Evolutionary conservation across 805 yeast species (phyloP).

Genomic region (Barnettozyma wickerhamii): DNA sequence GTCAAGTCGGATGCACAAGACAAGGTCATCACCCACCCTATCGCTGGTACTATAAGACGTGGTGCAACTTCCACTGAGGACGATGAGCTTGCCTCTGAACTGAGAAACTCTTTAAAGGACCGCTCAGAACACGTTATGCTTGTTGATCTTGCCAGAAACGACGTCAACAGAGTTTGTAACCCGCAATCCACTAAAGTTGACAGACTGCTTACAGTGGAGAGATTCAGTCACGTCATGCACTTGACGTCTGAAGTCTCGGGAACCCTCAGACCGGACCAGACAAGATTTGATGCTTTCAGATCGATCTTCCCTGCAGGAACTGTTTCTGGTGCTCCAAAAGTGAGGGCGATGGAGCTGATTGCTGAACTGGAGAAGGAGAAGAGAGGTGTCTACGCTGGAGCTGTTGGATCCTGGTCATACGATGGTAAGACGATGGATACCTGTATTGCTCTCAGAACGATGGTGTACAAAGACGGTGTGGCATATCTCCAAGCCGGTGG

Average conservation of each 20-base stretch:
- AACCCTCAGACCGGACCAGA: conserved; percentile 72
- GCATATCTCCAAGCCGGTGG: conserved; percentile 99
- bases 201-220: conserved; percentile 80
- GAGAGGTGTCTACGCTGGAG: conserved; percentile 97
- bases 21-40: conserved; percentile 89
- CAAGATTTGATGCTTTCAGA: conserved; percentile 94
- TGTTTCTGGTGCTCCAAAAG: conserved; percentile 97
- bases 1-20: conserved; percentile 74
- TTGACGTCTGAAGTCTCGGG: conserved; percentile 94
- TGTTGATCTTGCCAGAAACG: conserved; percentile 96
- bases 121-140: conserved; percentile 98
- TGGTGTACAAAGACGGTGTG: conserved; percentile 86
- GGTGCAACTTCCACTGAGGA: conserved; percentile 93
- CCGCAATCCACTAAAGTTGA: conserved; percentile 85
- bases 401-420: conserved; percentile 97
- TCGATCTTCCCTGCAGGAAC: conserved; percentile 99
- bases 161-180: conserved; percentile 89
- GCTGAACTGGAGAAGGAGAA: conserved; percentile 87
- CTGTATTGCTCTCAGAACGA: conserved; percentile 94
- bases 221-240: conserved; percentile 97
- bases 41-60: conserved; percentile 93
- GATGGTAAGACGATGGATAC: conserved; percentile 96
- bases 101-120: conserved; percentile 78
- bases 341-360: conserved; percentile 92
- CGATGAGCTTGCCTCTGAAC: conserved; percentile 69